Percentiles rank a stretch among this genome's conserved stretches.
Evolutionary conservation across 768 basidiomycete genomes (phyloP).

Genomic region (Tricholomella constricta): DNA sequence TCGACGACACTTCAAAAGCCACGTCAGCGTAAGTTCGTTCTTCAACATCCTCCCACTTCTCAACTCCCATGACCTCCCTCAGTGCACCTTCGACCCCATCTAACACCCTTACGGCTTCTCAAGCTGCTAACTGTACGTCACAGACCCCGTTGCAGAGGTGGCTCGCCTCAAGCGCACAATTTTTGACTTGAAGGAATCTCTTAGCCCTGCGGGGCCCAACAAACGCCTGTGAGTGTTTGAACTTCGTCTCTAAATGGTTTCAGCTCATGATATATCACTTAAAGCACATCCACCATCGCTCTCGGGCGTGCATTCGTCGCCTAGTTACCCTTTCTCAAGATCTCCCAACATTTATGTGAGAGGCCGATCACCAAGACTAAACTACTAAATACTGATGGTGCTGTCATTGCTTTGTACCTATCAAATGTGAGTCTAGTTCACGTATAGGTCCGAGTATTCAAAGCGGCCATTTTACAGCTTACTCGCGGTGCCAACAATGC

Average conservation of each 20-base stretch:
- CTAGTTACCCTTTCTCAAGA: not conserved
- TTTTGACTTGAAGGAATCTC: not conserved
- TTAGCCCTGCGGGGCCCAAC: not conserved
- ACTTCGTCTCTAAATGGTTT: not conserved
- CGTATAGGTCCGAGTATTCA: not conserved
- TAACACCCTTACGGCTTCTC: not conserved
- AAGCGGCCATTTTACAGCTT: constrained; percentile 16
- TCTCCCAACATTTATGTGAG: not conserved
- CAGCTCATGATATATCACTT: not conserved
- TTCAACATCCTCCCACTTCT: too few species aligned
- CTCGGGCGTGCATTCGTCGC: not conserved
- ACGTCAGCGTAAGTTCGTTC: too few species aligned
- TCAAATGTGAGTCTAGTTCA: not conserved
- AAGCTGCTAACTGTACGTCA: not conserved
- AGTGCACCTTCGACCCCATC: not conserved
- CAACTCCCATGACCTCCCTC: too few species aligned
- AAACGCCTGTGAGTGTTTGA: constrained; percentile 1
- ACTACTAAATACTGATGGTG: not conserved
- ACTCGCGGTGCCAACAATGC: constrained; percentile 24
- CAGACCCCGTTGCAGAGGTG: not conserved
- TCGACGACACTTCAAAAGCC: too few species aligned
- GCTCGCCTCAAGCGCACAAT: not conserved
- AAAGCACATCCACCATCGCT: not conserved
- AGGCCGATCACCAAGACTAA: not conserved
- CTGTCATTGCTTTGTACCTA: not conserved